Conservation (phyloP, 2,329 filamentous ascomycete species). For the Phaeosphaeria sp. region DNA sequence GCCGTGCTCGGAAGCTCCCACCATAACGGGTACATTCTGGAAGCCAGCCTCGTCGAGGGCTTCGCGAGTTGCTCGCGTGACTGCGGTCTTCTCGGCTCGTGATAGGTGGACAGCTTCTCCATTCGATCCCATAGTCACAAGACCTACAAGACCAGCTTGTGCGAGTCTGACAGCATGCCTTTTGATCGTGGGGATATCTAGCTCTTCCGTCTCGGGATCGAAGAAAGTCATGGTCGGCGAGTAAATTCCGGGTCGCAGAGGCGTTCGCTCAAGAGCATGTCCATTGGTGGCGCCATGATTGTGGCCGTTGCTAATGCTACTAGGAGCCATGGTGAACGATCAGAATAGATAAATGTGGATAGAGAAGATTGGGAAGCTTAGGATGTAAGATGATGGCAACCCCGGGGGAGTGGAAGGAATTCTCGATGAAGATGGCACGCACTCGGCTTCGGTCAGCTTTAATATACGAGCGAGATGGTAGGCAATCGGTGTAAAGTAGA, state of each 20-base stretch:
- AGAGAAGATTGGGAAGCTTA: constrained; percentile 1
- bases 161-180: constrained; percentile 81
- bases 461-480: constrained; percentile 46
- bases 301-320: constrained; percentile 39
- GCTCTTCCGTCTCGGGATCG: constrained; percentile 79
- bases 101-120: constrained; percentile 88
- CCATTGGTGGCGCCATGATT: constrained; percentile 43
- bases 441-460: constrained; percentile 44
- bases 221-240: constrained; percentile 93
- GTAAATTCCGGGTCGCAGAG: constrained; percentile 82
- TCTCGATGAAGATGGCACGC: constrained; percentile 16
- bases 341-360: neutral
- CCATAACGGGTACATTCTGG: constrained; percentile 75
- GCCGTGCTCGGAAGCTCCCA: constrained; percentile 81
- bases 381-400: constrained; percentile 3
- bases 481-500: constrained; percentile 40
- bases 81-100: constrained; percentile 74
- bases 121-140: constrained; percentile 89
- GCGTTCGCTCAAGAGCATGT: constrained; percentile 51
- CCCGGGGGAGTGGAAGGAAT: constrained; percentile 22
- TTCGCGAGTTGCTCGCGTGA: constrained; percentile 79
- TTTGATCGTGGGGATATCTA: constrained; percentile 81
- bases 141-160: constrained; percentile 76
- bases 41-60: constrained; percentile 84
- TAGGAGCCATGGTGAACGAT: neutral